A percentile compares a stretch with the other conserved stretches of the same genome.
These are phyloP conservation scores for Alternaria sp. DNA, from an alignment of 2,329 filamentous ascomycete genomes.

Conservation along the genomic window DNA sequence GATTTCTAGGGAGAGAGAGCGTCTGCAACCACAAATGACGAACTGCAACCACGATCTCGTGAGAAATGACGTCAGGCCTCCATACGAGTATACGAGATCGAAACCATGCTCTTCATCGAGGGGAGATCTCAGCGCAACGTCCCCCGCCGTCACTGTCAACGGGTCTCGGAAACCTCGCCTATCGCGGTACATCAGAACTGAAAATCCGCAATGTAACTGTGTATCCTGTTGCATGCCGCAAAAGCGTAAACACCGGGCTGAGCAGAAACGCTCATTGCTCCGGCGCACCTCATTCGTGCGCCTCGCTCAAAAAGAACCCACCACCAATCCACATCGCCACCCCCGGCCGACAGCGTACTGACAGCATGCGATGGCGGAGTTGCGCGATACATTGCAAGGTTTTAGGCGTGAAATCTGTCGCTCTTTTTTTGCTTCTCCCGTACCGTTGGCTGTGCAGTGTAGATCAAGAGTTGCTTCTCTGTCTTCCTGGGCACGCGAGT, in stretches of 20 bases:
- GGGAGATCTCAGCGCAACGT: constrained; percentile 4
- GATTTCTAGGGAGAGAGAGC: not conserved
- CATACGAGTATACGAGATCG: not conserved
- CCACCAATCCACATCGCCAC: not conserved
- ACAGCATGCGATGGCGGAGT: not conserved
- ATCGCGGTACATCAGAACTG: not conserved
- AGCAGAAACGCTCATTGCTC: not conserved
- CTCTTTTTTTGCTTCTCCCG: not conserved
- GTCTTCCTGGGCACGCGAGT: not conserved
- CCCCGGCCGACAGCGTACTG: not conserved
- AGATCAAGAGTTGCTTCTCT: not conserved
- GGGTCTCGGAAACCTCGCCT: not conserved
- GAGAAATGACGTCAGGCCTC: not conserved
- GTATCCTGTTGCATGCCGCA: not conserved
- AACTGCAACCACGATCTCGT: not conserved
- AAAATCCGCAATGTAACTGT: not conserved
- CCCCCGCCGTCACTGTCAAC: constrained; percentile 7
- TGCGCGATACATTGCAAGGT: not conserved
- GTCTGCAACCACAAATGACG: not conserved
- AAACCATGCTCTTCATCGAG: not conserved
- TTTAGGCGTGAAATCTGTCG: not conserved
- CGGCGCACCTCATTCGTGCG: constrained; percentile 1
- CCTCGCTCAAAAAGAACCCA: not conserved
- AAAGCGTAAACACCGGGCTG: not conserved
- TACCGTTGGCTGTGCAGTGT: not conserved